Evolutionary conservation across 768 basidiomycete species (phyloP).

Genomic region (Tricholoma hemisulphureum): DNA sequence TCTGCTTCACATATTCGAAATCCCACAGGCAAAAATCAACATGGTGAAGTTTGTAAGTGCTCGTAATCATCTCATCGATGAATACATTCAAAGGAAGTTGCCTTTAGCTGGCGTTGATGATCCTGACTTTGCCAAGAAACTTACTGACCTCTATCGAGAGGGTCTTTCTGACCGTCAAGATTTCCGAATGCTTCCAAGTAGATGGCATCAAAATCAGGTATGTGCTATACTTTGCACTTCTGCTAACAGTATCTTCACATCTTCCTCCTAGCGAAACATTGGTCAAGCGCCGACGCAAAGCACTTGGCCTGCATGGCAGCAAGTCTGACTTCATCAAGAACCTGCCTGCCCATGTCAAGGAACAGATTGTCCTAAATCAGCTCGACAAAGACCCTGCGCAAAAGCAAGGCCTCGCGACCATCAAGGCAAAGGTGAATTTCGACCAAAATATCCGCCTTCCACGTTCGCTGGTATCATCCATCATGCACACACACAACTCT

Average conservation of each 20-base stretch:
- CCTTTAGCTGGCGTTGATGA: conserved; percentile 17
- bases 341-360: background rate
- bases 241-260: background rate
- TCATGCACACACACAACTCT: conserved; percentile 8
- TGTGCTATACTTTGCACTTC: background rate
- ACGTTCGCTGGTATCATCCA: conserved; percentile 2
- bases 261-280: background rate
- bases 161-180: conserved; percentile 16
- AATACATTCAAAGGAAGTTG: conserved; percentile 1
- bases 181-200: conserved; percentile 9
- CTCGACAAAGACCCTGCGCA: conserved; percentile 21
- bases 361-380: conserved; percentile 15
- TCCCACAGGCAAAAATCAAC: conserved; percentile 20
- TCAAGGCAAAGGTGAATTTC: conserved; percentile 17
- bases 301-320: background rate
- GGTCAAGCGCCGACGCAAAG: background rate
- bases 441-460: conserved; percentile 14
- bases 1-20: conserved; percentile 12
- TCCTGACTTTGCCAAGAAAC: conserved; percentile 7
- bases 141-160: conserved; percentile 16
- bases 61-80: background rate
- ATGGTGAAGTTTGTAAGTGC: conserved; percentile 11
- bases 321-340: background rate
- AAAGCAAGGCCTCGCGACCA: conserved; percentile 15
- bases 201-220: conserved; percentile 19